Conservation (phyloP, 2,329 filamentous ascomycete genomes). For the Coniella lustricola region DNA sequence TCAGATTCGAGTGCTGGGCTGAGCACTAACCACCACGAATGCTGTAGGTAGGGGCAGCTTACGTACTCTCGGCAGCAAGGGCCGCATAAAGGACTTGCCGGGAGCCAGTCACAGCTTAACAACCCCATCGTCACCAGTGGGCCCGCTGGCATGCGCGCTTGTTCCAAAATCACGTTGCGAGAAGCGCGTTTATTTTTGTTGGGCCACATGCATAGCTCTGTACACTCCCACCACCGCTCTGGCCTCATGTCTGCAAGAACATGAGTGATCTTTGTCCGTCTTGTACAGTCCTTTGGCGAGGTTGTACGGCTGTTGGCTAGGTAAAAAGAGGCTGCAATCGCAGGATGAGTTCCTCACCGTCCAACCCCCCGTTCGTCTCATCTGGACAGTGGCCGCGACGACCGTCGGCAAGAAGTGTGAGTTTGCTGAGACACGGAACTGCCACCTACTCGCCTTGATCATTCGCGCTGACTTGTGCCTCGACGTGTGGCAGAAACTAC, state of each 20-base stretch:
- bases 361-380: conserved; percentile 1
- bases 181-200: no score
- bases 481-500: conserved; percentile 53
- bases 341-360: conserved; percentile 28
- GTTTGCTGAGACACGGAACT: conserved; percentile 16
- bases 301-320: conserved; percentile 4
- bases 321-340: conserved; percentile 5
- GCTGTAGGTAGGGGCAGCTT: no score
- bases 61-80: no score
- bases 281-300: conserved; percentile 1
- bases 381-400: conserved; percentile 23
- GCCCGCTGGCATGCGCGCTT: no score
- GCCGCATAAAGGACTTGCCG: no score
- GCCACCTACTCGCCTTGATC: neutral
- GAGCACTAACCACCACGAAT: no score
- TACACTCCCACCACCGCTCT: neutral
- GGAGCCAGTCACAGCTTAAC: no score
- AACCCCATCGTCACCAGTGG: no score
- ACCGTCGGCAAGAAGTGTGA: conserved; percentile 37
- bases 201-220: no score
- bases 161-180: no score
- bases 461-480: neutral
- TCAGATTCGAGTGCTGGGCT: no score
- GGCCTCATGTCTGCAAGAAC: conserved; percentile 2
- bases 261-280: conserved; percentile 3